Evolutionary conservation across 768 basidiomycete species (phyloP), one percentile per base, ranked within the genome.

Genomic region (Lyophyllum decastes): DNA sequence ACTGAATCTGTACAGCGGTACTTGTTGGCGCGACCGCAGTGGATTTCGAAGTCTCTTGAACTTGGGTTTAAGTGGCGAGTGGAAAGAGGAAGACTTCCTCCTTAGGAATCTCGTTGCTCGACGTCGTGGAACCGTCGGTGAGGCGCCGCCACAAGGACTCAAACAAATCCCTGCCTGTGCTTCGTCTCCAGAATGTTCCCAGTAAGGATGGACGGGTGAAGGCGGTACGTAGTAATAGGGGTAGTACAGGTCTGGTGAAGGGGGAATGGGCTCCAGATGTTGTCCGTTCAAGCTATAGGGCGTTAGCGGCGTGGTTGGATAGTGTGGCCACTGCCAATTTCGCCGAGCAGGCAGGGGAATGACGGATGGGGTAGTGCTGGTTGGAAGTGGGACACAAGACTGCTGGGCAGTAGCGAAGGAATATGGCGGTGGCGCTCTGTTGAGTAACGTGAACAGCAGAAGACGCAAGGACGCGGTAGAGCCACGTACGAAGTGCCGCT

Each of bases 391-490:
- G 16, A 46, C 24, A 24, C 45, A 58, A 21, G 50, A 45, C 14
- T 34, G 41, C 11, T 49, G 14, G 26, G 30, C 8, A 30, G 2
- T 22, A 8, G 43, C 19, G 4, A 8, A 45, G 12, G 43, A 38
- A 51, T 59, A 55, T 11, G 35, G 54, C n/a, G 54, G 58, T 33
- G 54, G 49, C 35, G 54, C 35, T 26, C 54, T 55, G 44, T 7
- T 24, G 21, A 11, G 21, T 24, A 25, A 17, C 46, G 44, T 33
- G n/a, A 30, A 30, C 35, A 26, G 45, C 22, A 22, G 17, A 49
- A 22, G 44, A 22, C 38, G 12, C 25, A 49, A n/a, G 25, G 6
- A 48, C 2, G 22, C 27, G 30, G 26, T 52, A 16, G 2, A 17
- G 9, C 30, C 30, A 38, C 59, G 52, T 46, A 61, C 60, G 44